Evolutionary conservation across 2,329 filamentous ascomycete genomes (phyloP).

Genomic region (Cercospora zeae-maydis): DNA sequence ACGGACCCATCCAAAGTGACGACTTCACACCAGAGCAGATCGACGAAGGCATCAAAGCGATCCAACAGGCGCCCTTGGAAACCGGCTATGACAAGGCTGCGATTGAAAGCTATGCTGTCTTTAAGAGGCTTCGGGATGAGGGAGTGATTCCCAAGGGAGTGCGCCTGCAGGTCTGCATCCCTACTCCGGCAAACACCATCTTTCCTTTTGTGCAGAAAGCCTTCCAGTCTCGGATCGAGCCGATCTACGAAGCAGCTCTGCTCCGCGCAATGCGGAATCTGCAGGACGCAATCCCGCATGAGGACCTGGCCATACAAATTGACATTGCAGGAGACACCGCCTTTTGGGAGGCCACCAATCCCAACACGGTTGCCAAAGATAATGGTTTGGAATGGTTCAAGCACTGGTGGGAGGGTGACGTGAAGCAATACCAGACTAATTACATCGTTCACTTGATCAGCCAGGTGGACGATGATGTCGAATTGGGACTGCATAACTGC

Average conservation of each 20-base stretch:
- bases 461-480: constrained; percentile 38
- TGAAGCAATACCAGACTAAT: constrained; percentile 37
- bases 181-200: constrained; percentile 31
- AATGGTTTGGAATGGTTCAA: constrained; percentile 24
- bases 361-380: constrained; percentile 15
- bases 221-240: constrained; percentile 34
- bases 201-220: constrained; percentile 28
- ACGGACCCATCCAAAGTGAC: constrained; percentile 20
- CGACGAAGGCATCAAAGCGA: constrained; percentile 24
- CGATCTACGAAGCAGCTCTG: constrained; percentile 37
- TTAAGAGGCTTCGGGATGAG: constrained; percentile 32
- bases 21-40: constrained; percentile 24
- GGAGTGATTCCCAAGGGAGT: constrained; percentile 31
- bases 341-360: constrained; percentile 30
- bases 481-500: constrained; percentile 48
- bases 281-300: constrained; percentile 34
- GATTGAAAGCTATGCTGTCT: constrained; percentile 36
- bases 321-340: constrained; percentile 38
- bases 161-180: constrained; percentile 38
- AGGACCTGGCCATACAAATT: constrained; percentile 39
- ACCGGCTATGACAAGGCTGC: constrained; percentile 37
- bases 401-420: constrained; percentile 36
- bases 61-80: constrained; percentile 16
- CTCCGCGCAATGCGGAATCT: constrained; percentile 31
- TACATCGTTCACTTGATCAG: constrained; percentile 35